These are phyloP conservation scores for Penicillium sp. DNA, from an alignment of 2,329 filamentous ascomycete genomes.

Conservation along the genomic window DNA sequence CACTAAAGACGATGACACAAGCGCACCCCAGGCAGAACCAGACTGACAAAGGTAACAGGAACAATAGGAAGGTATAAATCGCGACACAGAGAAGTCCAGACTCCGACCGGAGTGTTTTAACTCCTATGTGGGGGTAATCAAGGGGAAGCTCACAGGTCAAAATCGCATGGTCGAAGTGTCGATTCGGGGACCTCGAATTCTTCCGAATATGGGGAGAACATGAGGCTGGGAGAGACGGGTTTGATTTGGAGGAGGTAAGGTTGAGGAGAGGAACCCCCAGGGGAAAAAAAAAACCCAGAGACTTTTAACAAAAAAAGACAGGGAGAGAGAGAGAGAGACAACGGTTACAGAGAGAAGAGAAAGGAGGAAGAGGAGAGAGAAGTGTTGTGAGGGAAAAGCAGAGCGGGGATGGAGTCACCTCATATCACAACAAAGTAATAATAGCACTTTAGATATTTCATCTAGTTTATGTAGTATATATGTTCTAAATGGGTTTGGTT, in stretches of 20 bases:
- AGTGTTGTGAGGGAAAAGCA: constrained; percentile 11
- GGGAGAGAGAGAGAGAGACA: constrained; percentile 10
- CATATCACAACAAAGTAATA: constrained; percentile 20
- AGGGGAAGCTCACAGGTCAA: constrained; percentile 25
- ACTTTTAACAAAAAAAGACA: constrained; percentile 5
- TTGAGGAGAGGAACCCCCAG: constrained; percentile 1
- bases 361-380: constrained; percentile 5
- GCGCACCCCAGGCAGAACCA: constrained; percentile 37
- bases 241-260: constrained; percentile 1
- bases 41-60: constrained; percentile 19
- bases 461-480: background rate
- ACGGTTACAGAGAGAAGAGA: constrained; percentile 12
- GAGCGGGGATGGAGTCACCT: constrained; percentile 28
- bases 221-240: constrained; percentile 19
- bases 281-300: constrained; percentile 5
- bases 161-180: constrained; percentile 29
- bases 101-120: constrained; percentile 15
- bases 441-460: constrained; percentile 3
- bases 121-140: constrained; percentile 5
- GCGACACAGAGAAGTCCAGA: constrained; percentile 12
- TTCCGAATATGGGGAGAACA: constrained; percentile 30
- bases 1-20: constrained; percentile 40
- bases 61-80: constrained; percentile 2
- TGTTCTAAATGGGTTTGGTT: background rate
- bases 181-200: constrained; percentile 30